A percentile compares a stretch with the other conserved stretches of the same genome.
These are phyloP conservation scores for Vitis vinifera DNA, from an alignment of 164 flowering plant genomes.

Conservation along the genomic window ASM3070453v1 NC_081805.1:2521501-2522000, in stretches of 20 bases:
- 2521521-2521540: slow-evolving; percentile 91
- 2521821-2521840: slow-evolving; percentile 58
- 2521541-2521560: slow-evolving; percentile 93
- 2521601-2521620: slow-evolving; percentile 82
- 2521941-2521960: slow-evolving; percentile 57
- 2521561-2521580: slow-evolving; percentile 85
- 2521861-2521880: slow-evolving; percentile 76
- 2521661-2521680: not conserved
- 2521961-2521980: slow-evolving; percentile 78
- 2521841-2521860: slow-evolving; percentile 62
- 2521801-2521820: slow-evolving; percentile 60
- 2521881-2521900: slow-evolving; percentile 65
- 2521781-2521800: slow-evolving; percentile 77
- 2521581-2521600: slow-evolving; percentile 83
- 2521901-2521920: slow-evolving; percentile 45
- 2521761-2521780: slow-evolving; percentile 63
- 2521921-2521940: slow-evolving; percentile 34
- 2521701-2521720: not conserved
- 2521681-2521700: not conserved
- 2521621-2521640: slow-evolving; percentile 79
- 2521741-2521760: slow-evolving; percentile 86
- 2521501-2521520: slow-evolving; percentile 97
- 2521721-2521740: slow-evolving; percentile 69
- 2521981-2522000: slow-evolving; percentile 48
- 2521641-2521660: slow-evolving; percentile 56